Evolutionary conservation across 495 filamentous ascomycete genomes (phyloP).

Genomic region (Aspergillus hancockii): DNA sequence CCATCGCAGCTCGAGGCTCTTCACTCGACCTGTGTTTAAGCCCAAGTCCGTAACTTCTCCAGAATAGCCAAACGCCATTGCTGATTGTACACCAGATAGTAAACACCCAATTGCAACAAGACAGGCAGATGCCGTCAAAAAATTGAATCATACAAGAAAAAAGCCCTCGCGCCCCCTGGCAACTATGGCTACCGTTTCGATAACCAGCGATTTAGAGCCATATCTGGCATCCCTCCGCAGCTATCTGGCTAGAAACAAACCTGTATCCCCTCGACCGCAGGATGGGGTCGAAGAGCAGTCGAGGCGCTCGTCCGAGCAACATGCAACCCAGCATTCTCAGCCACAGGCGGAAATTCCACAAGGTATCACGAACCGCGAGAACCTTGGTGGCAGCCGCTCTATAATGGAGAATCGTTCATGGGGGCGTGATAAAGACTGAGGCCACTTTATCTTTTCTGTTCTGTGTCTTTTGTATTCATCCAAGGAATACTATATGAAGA

Average conservation of each 20-base stretch:
- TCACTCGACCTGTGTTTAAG: conserved; percentile 3
- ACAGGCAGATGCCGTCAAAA: background rate
- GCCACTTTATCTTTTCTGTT: background rate
- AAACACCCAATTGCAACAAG: conserved; percentile 8
- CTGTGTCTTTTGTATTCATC: conserved; percentile 21
- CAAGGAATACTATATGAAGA: conserved; percentile 39
- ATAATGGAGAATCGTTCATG: background rate
- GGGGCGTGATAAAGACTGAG: conserved; percentile 3
- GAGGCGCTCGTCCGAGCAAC: background rate
- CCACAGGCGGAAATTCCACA: background rate
- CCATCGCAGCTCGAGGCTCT: conserved; percentile 2
- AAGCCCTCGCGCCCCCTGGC: conserved; percentile 2
- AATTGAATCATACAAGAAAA: background rate
- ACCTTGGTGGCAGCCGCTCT: background rate
- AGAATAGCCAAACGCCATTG: conserved; percentile 13
- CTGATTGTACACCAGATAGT: conserved; percentile 18
- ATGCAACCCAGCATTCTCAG: background rate
- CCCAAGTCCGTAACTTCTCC: conserved; percentile 4
- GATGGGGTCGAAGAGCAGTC: background rate
- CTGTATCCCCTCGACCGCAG: background rate
- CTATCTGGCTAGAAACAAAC: conserved; percentile 23
- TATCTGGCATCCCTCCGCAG: conserved; percentile 34
- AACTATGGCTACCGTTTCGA: conserved; percentile 32
- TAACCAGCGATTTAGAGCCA: conserved; percentile 33
- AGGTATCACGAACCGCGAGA: background rate